A percentile compares a stretch with the other conserved stretches of the same genome.
These are phyloP conservation scores for Penicillium sp. DNA, from an alignment of 2,329 filamentous ascomycete genomes.

Conservation along the genomic window DNA sequence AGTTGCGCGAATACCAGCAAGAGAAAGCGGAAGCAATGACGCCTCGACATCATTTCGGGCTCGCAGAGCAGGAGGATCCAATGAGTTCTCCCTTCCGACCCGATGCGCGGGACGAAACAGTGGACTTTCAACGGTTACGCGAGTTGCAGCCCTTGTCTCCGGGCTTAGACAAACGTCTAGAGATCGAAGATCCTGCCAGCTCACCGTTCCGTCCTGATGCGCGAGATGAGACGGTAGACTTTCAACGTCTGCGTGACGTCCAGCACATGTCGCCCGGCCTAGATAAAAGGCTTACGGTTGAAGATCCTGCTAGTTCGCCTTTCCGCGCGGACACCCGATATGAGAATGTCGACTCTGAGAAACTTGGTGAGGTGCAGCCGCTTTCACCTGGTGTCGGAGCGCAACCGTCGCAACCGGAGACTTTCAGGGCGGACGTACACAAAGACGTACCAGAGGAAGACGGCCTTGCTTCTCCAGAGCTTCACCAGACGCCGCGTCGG, in stretches of 20 bases:
- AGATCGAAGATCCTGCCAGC: slow-evolving; percentile 31
- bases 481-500: not conserved
- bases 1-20: slow-evolving; percentile 19
- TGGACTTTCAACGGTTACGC: slow-evolving; percentile 30
- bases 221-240: slow-evolving; percentile 37
- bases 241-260: slow-evolving; percentile 24
- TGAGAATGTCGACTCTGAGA: slow-evolving; percentile 31
- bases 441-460: slow-evolving; percentile 19
- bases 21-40: slow-evolving; percentile 8
- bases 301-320: slow-evolving; percentile 38
- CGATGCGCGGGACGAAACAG: slow-evolving; percentile 35
- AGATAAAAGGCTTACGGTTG: slow-evolving; percentile 15
- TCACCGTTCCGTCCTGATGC: slow-evolving; percentile 42
- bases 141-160: slow-evolving; percentile 22
- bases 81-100: slow-evolving; percentile 44
- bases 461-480: not conserved
- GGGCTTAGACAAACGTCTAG: slow-evolving; percentile 20
- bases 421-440: slow-evolving; percentile 33
- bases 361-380: slow-evolving; percentile 16
- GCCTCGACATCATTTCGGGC: slow-evolving; percentile 9
- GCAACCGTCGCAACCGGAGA: slow-evolving; percentile 19
- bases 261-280: slow-evolving; percentile 10
- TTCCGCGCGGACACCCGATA: slow-evolving; percentile 37
- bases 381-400: slow-evolving; percentile 12
- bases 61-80: slow-evolving; percentile 18